A percentile compares a stretch with the other conserved stretches of the same genome.
phyloP scores from a whole-genome alignment of 2,329 filamentous ascomycete species.

The Pestalotiopsis fici region DNA sequence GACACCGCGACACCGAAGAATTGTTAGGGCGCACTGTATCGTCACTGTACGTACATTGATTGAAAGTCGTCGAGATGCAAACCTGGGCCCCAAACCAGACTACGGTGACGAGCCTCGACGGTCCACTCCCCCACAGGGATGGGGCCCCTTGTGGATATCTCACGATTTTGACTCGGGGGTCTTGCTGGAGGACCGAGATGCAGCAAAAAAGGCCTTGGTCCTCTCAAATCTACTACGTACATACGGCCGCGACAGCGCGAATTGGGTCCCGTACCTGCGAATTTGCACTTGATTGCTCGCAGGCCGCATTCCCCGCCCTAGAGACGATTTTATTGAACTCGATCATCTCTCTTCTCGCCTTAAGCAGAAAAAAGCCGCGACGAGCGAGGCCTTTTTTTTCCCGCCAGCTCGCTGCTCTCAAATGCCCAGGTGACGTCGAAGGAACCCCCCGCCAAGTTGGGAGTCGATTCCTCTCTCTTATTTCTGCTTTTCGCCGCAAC shows the following conservation, averaged over 20 bases:
- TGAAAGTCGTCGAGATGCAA: not conserved
- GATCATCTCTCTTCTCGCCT: not conserved
- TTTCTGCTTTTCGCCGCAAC: not conserved
- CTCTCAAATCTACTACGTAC: not conserved
- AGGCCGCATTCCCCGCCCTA: not conserved
- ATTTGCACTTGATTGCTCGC: not conserved
- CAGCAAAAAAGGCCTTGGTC: not conserved
- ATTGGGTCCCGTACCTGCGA: not conserved
- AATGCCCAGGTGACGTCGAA: not conserved
- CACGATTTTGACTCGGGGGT: not conserved
- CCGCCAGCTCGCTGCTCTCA: not conserved
- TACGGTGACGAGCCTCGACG: not conserved
- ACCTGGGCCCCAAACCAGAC: not conserved
- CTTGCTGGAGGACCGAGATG: not conserved
- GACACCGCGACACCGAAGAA: not conserved
- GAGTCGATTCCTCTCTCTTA: not conserved
- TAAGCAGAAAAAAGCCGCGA: not conserved
- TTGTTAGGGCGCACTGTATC: not conserved
- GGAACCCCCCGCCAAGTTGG: not conserved
- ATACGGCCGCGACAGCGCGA: not conserved
- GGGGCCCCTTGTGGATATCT: not conserved
- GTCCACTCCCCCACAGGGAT: not conserved
- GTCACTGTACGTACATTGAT: too few relatives aligned
- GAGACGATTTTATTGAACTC: not conserved
- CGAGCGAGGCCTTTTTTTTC: not conserved